Conservation (phyloP, 805 yeast species). For the Hanseniaspora hatyaiensis region DNA sequence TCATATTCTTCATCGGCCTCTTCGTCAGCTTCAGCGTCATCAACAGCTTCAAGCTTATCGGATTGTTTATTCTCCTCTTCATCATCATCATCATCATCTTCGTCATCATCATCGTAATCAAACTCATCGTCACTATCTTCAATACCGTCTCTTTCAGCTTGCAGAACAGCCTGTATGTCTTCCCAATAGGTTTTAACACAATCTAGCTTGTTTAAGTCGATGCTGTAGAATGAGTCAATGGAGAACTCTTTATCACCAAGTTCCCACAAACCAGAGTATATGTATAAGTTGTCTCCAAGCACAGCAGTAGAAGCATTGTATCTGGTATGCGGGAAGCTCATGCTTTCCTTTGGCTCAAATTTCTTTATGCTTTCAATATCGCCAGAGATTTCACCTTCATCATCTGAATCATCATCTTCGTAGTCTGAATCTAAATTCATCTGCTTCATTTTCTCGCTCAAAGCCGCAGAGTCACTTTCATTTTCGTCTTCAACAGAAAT, state of each 20-base stretch:
- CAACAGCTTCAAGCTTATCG: constrained; percentile 37
- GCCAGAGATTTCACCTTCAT: constrained; percentile 31
- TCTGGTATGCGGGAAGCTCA: constrained; percentile 64
- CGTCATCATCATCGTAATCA: constrained; percentile 59
- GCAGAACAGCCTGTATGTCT: constrained; percentile 47
- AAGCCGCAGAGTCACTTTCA: constrained; percentile 15
- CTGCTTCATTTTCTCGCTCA: constrained; percentile 29
- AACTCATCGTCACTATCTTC: constrained; percentile 52
- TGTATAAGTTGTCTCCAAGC: constrained; percentile 67
- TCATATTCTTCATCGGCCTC: constrained; percentile 51
- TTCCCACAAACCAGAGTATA: constrained; percentile 88
- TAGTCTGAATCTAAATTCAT: constrained; percentile 31
- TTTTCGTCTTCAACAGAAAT: constrained; percentile 25
- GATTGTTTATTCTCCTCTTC: constrained; percentile 38
- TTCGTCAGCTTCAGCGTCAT: constrained; percentile 57
- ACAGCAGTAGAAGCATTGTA: constrained; percentile 81
- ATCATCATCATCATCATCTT: constrained; percentile 54
- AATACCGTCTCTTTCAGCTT: constrained; percentile 40
- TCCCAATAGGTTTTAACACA: constrained; percentile 89
- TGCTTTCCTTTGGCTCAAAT: constrained; percentile 34
- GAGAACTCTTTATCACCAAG: constrained; percentile 73
- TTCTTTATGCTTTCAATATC: constrained; percentile 40
- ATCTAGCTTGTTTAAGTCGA: constrained; percentile 76
- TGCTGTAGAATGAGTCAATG: constrained; percentile 72
- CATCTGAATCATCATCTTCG: constrained; percentile 20